These are phyloP conservation scores for Physcomitrellopsis africana DNA, from an alignment of 225 moss, liverwort and hornwort species.

Conservation along the genomic window DNA sequence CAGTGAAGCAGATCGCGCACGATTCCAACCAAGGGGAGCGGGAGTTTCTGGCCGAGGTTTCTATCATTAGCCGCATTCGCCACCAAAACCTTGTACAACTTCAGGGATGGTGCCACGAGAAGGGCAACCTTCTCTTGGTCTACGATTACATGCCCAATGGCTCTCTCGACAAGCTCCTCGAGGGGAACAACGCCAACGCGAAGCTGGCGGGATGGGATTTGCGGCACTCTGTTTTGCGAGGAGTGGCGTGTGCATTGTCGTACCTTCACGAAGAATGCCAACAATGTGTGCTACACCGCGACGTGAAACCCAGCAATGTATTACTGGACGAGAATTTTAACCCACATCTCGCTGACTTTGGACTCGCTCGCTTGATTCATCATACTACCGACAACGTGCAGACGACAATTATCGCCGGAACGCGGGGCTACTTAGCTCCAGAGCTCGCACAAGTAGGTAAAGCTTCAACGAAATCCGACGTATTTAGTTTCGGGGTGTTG, in stretches of 20 bases:
- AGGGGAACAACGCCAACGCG: constrained; percentile 27
- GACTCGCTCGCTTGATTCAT: constrained; percentile 74
- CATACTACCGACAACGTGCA: constrained; percentile 58
- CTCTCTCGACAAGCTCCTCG: constrained; percentile 59
- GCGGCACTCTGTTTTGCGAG: constrained; percentile 11
- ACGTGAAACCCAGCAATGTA: constrained; percentile 35
- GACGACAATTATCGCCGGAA: constrained; percentile 51
- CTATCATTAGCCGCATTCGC: constrained; percentile 57
- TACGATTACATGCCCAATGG: constrained; percentile 78
- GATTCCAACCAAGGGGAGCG: constrained; percentile 55
- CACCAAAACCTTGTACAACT: constrained; percentile 69
- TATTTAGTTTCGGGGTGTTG: constrained; percentile 62
- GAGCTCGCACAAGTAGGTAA: constrained; percentile 47
- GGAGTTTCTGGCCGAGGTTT: constrained; percentile 60
- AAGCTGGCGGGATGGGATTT: constrained; percentile 34
- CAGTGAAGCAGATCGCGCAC: constrained; percentile 60
- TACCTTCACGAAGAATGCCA: constrained; percentile 33
- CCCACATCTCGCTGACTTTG: constrained; percentile 40
- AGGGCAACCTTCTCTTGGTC: constrained; percentile 54
- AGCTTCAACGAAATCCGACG: constrained; percentile 57
- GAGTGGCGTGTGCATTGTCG: constrained; percentile 26
- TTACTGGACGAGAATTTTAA: constrained; percentile 33
- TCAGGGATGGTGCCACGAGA: constrained; percentile 70
- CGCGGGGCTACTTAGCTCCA: constrained; percentile 57
- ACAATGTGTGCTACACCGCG: constrained; percentile 29